Conservation (phyloP, 2,329 filamentous ascomycete genomes). For the Fusarium anthophilum region DNA sequence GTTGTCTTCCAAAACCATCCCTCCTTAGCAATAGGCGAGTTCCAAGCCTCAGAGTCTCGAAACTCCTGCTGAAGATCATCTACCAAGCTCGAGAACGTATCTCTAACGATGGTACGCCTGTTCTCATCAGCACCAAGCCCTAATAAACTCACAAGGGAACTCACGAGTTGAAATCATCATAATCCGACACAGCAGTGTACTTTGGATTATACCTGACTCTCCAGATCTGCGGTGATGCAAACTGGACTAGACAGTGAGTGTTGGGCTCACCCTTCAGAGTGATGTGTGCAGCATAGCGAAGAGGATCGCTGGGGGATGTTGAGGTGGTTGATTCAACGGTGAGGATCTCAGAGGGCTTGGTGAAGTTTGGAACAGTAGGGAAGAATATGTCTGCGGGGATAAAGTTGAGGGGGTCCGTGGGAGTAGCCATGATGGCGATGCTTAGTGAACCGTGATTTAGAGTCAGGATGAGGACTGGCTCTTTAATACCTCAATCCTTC, state of each 20-base stretch:
- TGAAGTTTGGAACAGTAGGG: not conserved
- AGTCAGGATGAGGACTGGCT: too few species aligned
- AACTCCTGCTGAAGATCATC: not conserved
- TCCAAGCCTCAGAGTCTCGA: not conserved
- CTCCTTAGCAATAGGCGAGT: not conserved
- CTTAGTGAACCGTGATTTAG: too few species aligned
- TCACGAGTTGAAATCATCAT: not conserved
- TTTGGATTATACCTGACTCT: not conserved
- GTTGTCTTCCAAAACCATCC: not conserved
- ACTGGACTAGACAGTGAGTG: not conserved
- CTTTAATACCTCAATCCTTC: not conserved
- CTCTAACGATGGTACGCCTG: not conserved
- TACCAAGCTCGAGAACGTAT: not conserved
- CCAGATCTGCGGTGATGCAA: not conserved
- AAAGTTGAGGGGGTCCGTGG: not conserved
- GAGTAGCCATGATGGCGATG: not conserved
- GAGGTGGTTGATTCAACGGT: not conserved
- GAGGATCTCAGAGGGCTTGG: not conserved
- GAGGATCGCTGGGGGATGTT: not conserved
- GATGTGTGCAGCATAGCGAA: not conserved
- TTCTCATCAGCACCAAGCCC: not conserved
- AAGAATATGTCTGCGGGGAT: conserved; percentile 1
- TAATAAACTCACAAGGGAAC: fast-evolving
- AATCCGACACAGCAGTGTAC: not conserved
- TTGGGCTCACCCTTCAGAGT: not conserved